Base-by-base conservation (phyloP, 2,329 filamentous ascomycete genomes). In the Dactylellina leptospora region DNA sequence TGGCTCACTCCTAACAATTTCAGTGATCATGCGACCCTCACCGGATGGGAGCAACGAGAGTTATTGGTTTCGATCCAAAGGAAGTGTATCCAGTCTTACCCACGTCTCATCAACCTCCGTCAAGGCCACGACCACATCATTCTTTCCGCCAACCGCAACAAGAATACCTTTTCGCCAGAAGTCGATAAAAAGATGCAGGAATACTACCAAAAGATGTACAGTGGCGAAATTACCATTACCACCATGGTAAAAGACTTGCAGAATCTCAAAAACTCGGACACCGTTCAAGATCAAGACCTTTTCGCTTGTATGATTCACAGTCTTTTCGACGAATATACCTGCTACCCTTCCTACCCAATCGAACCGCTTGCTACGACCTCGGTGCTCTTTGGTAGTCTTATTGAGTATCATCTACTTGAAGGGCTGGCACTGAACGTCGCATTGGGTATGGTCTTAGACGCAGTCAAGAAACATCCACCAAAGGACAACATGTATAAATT, bases 301-400 rank as follows among this genome's bases (percentile, higher is more conserved):
- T 99, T 99, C 79, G 91, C 93, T 11, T 97, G 93, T 81, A 99
- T 99, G 92, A 96, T 99, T 33, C 93, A 97, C 77, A 95, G 95
- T 0, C 83, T 99, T 2, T 97, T 99, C 76, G 95, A 99, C 77
- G 95, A 99, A 81, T 99, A 97, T 79, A 89, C 89, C 61, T 96
- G 96, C 78, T 99, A 97, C 79, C 87, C 90, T 40, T 93, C 96
- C 77, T 99, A 99, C 79, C 96, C 96, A 0, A 84, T 97, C n/a
- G 93, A 97, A 78, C 95, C 95, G 4, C 83, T 99, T 54, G 93
- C 93, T 5, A 97, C 93, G 9, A 99, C 95, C 0, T 93, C 95
- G 2, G 93, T 99, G 8, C 85, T 99, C 25, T 99, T 99, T 79
- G 95, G 95, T 61, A 95, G 93, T 25, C 95, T 97, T 75, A 96